phyloP scores from a whole-genome alignment of 495 filamentous ascomycete genomes.

The Lepraria neglecta region DNA sequence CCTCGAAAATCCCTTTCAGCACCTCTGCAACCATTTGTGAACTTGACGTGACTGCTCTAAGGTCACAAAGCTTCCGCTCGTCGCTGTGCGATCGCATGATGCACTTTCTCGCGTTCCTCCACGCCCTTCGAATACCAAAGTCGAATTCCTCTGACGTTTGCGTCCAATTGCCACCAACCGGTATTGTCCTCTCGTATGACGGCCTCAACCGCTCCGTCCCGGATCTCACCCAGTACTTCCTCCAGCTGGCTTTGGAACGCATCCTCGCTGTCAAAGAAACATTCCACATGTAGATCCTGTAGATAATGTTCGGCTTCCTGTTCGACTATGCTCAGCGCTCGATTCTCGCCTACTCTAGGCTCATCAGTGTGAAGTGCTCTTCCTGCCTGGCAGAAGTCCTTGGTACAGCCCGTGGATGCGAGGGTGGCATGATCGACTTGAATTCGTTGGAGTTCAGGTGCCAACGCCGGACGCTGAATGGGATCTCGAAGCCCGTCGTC shows the following conservation, averaged over 20 bases:
- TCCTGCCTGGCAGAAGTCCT: conserved; percentile 31
- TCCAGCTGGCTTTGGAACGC: conserved; percentile 19
- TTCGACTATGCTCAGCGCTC: conserved; percentile 24
- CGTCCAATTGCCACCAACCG: conserved; percentile 23
- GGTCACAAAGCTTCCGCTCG: conserved; percentile 29
- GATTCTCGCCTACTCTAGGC: conserved; percentile 28
- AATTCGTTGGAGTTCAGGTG: conserved; percentile 14
- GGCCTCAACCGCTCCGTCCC: conserved; percentile 12
- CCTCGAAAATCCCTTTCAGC: conserved; percentile 16
- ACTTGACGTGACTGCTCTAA: conserved; percentile 26
- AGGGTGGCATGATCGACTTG: conserved; percentile 20
- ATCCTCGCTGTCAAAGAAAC: conserved; percentile 23
- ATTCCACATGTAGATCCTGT: conserved; percentile 21
- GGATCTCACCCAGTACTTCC: conserved; percentile 23
- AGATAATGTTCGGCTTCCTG: conserved; percentile 27
- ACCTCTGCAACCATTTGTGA: conserved; percentile 24
- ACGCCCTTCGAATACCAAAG: conserved; percentile 28
- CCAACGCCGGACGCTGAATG: neutral
- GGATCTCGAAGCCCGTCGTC: too few relatives aligned
- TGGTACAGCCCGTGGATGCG: conserved; percentile 30
- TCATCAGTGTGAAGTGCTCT: conserved; percentile 28
- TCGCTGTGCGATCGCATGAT: conserved; percentile 31
- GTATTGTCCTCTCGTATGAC: conserved; percentile 15
- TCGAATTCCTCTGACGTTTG: conserved; percentile 28
- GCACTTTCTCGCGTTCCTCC: conserved; percentile 32